Conservation (phyloP, 1,284 basidiomycete species). For the Nidula niveotomentosa region DNA sequence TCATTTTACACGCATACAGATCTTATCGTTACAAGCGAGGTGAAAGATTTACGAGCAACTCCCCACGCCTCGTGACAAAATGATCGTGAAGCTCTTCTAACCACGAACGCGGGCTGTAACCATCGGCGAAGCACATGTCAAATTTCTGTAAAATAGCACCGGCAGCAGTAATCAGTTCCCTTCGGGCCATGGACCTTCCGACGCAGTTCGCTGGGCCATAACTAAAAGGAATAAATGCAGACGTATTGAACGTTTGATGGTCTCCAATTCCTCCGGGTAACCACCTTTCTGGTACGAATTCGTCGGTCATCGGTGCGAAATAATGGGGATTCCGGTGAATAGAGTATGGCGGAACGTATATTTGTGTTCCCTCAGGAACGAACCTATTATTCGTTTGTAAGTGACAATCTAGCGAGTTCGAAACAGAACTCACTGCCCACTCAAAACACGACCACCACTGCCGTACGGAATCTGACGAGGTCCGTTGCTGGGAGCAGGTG, state of each 20-base stretch:
- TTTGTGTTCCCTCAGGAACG: constrained; percentile 47
- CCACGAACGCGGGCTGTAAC: constrained; percentile 26
- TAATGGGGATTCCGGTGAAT: constrained; percentile 39
- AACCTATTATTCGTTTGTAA: constrained; percentile 26
- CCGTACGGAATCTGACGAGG: constrained; percentile 42
- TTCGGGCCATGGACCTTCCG: constrained; percentile 30
- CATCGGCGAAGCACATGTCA: constrained; percentile 26
- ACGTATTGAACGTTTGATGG: constrained; percentile 17
- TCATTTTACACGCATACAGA: too few species aligned
- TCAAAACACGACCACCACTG: constrained; percentile 8
- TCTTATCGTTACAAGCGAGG: too few species aligned
- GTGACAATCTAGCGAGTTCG: too few species aligned
- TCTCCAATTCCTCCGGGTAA: constrained; percentile 11
- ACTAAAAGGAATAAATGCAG: constrained; percentile 39
- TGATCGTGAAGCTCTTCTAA: constrained; percentile 23
- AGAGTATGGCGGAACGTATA: constrained; percentile 45
- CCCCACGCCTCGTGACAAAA: constrained; percentile 24
- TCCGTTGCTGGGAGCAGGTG: constrained; percentile 49
- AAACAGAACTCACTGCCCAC: too few species aligned
- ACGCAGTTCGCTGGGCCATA: constrained; percentile 36
- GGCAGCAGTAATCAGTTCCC: constrained; percentile 29
- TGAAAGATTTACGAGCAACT: constrained; percentile 7
- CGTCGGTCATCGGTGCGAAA: constrained; percentile 32
- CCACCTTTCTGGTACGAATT: constrained; percentile 39
- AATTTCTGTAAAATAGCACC: constrained; percentile 25